phyloP scores from a whole-genome alignment of 176 grass and related monocot species.

The Echinochloa phyllopogon region DNA sequence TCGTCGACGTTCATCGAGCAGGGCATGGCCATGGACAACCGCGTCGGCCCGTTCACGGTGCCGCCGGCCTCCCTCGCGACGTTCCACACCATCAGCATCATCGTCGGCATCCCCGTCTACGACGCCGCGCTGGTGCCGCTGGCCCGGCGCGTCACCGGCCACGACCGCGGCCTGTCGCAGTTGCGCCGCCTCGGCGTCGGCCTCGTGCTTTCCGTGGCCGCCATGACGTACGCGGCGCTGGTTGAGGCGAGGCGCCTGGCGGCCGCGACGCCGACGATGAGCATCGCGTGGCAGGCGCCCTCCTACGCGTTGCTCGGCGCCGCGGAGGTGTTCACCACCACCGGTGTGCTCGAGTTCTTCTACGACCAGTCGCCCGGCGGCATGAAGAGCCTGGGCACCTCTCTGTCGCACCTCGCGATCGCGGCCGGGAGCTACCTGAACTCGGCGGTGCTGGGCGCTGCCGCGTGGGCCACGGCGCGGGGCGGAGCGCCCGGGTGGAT shows the following conservation, averaged over 20 bases:
- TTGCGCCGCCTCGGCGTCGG: conserved; percentile 51
- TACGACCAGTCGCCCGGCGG: conserved; percentile 47
- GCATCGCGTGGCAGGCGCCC: conserved; percentile 53
- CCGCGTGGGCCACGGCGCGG: neutral
- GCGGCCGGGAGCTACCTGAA: conserved; percentile 42
- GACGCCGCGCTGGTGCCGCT: conserved; percentile 44
- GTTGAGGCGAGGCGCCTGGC: conserved; percentile 46
- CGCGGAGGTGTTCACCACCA: conserved; percentile 29
- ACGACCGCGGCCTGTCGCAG: conserved; percentile 37
- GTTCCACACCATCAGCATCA: conserved; percentile 34
- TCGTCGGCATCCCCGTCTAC: conserved; percentile 47
- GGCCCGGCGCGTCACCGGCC: conserved; percentile 40
- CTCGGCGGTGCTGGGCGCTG: conserved; percentile 21
- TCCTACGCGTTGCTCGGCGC: conserved; percentile 30
- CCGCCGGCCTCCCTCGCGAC: conserved; percentile 48
- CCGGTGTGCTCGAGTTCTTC: conserved; percentile 45
- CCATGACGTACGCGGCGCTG: conserved; percentile 44
- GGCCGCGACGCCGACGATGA: neutral
- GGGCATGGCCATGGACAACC: conserved; percentile 45
- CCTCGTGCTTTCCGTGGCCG: conserved; percentile 37
- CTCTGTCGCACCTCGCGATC: neutral
- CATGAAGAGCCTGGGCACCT: conserved; percentile 49
- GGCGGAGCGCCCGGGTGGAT: conserved; percentile 32
- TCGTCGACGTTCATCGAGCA: conserved; percentile 46
- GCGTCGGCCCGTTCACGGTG: conserved; percentile 34